Percentiles rank a stretch among this genome's conserved stretches.
These are phyloP conservation scores for Pezicula rhizophila DNA, from an alignment of 2,329 filamentous ascomycete species.

Conservation along the genomic window DNA sequence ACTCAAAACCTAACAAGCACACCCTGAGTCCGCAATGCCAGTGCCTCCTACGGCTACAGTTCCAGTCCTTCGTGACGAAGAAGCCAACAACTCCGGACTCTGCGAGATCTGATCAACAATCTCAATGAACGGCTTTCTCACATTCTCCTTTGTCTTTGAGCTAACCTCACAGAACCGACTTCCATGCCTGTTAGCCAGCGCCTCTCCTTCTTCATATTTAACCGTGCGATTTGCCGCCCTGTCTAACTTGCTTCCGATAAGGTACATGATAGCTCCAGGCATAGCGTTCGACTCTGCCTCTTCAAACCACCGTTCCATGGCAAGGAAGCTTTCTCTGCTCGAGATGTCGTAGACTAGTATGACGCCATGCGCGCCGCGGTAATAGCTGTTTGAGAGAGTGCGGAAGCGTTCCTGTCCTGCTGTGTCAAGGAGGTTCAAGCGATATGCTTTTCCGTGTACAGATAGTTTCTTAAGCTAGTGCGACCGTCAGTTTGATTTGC, in stretches of 20 bases:
- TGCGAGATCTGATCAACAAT: constrained; percentile 44
- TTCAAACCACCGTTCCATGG: constrained; percentile 49
- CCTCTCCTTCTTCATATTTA: constrained; percentile 39
- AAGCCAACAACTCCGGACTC: constrained; percentile 35
- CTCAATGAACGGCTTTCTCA: constrained; percentile 44
- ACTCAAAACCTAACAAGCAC: constrained; percentile 18
- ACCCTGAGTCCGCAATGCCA: constrained; percentile 11
- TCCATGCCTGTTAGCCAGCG: constrained; percentile 39
- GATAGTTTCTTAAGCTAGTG: constrained; percentile 45
- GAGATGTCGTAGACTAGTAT: constrained; percentile 91
- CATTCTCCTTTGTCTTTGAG: constrained; percentile 46
- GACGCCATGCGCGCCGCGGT: constrained; percentile 91
- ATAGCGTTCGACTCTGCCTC: constrained; percentile 45
- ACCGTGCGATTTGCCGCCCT: constrained; percentile 39
- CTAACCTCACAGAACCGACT: constrained; percentile 48
- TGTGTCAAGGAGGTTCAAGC: constrained; percentile 64
- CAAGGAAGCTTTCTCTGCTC: constrained; percentile 46
- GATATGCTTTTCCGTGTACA: constrained; percentile 44
- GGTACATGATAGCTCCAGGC: constrained; percentile 41
- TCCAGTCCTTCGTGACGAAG: constrained; percentile 13
- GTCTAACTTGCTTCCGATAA: constrained; percentile 49
- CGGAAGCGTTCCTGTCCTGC: constrained; percentile 95
- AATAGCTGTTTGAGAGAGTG: constrained; percentile 89
- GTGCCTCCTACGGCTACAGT: constrained; percentile 19
- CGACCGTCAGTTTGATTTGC: not conserved